Conservation (phyloP, 345 rosid species). For the Brassica nigra region DNA sequence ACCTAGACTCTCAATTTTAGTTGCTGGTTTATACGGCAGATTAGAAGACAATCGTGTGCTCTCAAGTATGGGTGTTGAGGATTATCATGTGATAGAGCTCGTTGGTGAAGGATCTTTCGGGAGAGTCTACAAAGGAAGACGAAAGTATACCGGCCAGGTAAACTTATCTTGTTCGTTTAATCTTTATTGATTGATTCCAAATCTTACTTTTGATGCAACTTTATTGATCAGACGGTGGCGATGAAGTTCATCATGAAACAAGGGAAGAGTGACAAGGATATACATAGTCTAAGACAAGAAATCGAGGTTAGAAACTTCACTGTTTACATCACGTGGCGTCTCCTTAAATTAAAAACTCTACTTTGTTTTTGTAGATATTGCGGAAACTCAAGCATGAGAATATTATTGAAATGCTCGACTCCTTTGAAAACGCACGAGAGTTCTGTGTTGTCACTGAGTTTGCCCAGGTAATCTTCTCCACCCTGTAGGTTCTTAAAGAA, state of each 20-base stretch:
- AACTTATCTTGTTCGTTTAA: not conserved
- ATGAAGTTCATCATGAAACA: slow-evolving; percentile 97
- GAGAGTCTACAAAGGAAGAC: slow-evolving; percentile 88
- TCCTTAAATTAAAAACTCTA: no score
- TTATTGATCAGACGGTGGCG: slow-evolving; percentile 72
- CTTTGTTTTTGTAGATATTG: slow-evolving; percentile 53
- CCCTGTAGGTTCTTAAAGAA: not conserved
- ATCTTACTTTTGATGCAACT: slow-evolving; percentile 1
- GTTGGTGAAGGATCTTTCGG: slow-evolving; percentile 99
- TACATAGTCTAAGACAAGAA: slow-evolving; percentile 89
- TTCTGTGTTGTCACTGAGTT: slow-evolving; percentile 98
- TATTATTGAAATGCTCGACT: slow-evolving; percentile 94
- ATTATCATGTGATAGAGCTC: slow-evolving; percentile 91
- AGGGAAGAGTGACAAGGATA: slow-evolving; percentile 90
- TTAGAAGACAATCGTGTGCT: not conserved
- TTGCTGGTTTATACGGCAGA: slow-evolving; percentile 13
- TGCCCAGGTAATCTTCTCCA: slow-evolving; percentile 64
- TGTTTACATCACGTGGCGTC: not conserved
- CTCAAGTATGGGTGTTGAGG: slow-evolving; percentile 69
- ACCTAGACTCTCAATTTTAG: not conserved
- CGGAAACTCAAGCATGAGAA: slow-evolving; percentile 93
- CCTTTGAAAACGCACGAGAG: slow-evolving; percentile 90
- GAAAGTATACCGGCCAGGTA: slow-evolving; percentile 89
- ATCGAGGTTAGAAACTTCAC: slow-evolving; percentile 63
- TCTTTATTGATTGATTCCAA: slow-evolving; percentile 2